Conservation (phyloP, 495 filamentous ascomycete genomes). For the Penicillium macrosclerotiorum region DNA sequence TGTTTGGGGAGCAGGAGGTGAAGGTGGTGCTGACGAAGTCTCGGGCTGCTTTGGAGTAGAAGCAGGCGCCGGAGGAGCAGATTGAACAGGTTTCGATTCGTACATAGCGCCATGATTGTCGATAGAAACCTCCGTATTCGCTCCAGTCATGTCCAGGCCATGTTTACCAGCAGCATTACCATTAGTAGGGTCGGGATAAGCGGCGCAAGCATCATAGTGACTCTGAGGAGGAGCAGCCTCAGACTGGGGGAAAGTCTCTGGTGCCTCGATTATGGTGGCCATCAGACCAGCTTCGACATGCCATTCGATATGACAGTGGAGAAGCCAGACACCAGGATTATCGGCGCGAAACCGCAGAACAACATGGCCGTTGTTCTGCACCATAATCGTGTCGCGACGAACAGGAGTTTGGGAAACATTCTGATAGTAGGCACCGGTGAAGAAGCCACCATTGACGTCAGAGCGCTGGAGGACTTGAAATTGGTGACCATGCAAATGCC, state of each 20-base stretch:
- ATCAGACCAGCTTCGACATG: slow-evolving; percentile 72
- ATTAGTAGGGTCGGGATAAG: slow-evolving; percentile 15
- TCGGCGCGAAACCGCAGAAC: slow-evolving; percentile 66
- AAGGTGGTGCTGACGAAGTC: background rate
- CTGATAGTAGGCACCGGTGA: slow-evolving; percentile 26
- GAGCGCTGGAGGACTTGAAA: slow-evolving; percentile 47
- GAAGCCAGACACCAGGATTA: slow-evolving; percentile 76
- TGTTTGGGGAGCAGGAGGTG: background rate
- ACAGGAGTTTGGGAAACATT: slow-evolving; percentile 22
- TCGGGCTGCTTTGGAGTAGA: background rate
- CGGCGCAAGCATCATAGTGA: slow-evolving; percentile 21
- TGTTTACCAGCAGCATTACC: slow-evolving; percentile 28
- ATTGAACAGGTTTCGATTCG: background rate
- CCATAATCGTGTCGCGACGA: slow-evolving; percentile 56
- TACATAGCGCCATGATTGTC: slow-evolving; percentile 23
- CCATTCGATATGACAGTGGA: slow-evolving; percentile 85
- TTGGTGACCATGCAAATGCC: slow-evolving; percentile 64
- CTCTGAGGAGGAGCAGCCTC: slow-evolving; percentile 19
- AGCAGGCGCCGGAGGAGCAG: background rate
- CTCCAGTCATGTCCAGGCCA: slow-evolving; percentile 18
- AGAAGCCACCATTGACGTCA: slow-evolving; percentile 44
- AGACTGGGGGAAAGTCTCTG: slow-evolving; percentile 24
- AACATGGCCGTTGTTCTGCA: slow-evolving; percentile 54
- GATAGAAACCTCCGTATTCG: slow-evolving; percentile 9
- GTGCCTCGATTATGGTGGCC: slow-evolving; percentile 65